Percentiles rank a stretch among this genome's conserved stretches.
These are phyloP conservation scores for Metarhizium guizhouense DNA, from an alignment of 2,329 filamentous ascomycete genomes.

Conservation along the genomic window DNA sequence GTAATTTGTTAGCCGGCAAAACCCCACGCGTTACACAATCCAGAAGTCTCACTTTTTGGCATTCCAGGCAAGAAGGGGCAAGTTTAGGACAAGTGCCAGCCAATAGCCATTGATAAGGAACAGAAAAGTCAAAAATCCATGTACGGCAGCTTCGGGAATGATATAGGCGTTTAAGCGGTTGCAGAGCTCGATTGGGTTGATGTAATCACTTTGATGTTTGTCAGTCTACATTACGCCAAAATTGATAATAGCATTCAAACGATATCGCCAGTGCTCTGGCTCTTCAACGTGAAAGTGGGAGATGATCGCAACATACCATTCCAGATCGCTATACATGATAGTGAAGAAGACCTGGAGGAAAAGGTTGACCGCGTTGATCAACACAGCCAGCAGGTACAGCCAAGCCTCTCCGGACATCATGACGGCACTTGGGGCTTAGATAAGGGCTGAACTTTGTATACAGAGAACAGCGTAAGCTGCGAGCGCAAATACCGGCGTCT, in stretches of 20 bases:
- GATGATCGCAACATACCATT: slow-evolving; percentile 65
- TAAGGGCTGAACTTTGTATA: background rate
- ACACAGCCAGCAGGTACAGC: slow-evolving; percentile 94
- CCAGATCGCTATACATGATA: slow-evolving; percentile 99
- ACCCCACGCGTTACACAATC: background rate
- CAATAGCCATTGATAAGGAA: slow-evolving; percentile 99
- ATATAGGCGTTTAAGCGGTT: slow-evolving; percentile 99
- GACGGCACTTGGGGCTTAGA: slow-evolving; percentile 4
- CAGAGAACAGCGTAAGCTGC: background rate
- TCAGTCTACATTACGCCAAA: background rate
- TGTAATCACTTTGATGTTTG: slow-evolving; percentile 68
- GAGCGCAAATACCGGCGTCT: background rate
- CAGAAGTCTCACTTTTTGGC: slow-evolving; percentile 74
- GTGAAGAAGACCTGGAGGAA: slow-evolving; percentile 99
- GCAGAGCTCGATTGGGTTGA: slow-evolving; percentile 99
- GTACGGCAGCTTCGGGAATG: slow-evolving; percentile 94
- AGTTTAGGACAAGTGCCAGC: slow-evolving; percentile 83
- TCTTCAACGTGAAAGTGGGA: background rate
- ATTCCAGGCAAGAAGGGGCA: slow-evolving; percentile 89
- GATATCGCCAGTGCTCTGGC: background rate
- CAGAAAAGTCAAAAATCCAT: slow-evolving; percentile 88
- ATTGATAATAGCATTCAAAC: no score
- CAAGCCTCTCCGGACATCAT: slow-evolving; percentile 95
- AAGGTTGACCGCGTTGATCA: slow-evolving; percentile 99
- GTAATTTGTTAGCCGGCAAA: background rate